Base-by-base conservation (phyloP, 2,329 filamentous ascomycete genomes). In the Penicillium sp. region DNA sequence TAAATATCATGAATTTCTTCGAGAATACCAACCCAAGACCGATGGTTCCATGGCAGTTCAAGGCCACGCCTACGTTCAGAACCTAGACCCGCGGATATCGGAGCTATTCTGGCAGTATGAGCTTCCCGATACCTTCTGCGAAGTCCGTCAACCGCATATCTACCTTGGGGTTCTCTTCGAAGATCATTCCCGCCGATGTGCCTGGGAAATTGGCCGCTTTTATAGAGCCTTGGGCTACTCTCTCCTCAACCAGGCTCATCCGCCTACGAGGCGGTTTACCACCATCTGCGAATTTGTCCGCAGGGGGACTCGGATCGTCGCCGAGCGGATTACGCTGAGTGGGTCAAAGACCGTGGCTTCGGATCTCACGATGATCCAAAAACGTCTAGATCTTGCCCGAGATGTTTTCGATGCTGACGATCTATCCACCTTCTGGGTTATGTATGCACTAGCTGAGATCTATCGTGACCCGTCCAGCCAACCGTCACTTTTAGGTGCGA, bases 161-260 rank as follows among this genome's bases (percentile, higher is more conserved):
- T 93, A 89, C 70, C 79, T 92, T 0, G 87, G 88, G 0, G 80
- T 88, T 22, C 72, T 92, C 0, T 75, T 87, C 10, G 86, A 89
- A 63, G 82, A 81, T 58, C 81, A 82, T 17, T 69, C 72, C n/a
- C 80, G 82, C 34, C 80, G 81, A 45, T 87, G 81, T 66, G 83
- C 84, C 15, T 88, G 86, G 86, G 79, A 81, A 55, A 76, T 82
- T 58, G 84, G 84, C 56, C 78, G 76, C 28, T 57, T 69, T 7
- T 75, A 86, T 35, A 79, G 86, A 14, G 78, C 78, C 49, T 64
- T 88, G 22, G 85, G 83, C 1, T 89, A 88, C 67, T 82, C 84
- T 0, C 63, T 84, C 7, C 69, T 85, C 20, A 80, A 81, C 57
- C 28, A 75, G 4, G 72, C 73, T 4, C 63, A 71, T 28, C 63